phyloP scores from a whole-genome alignment of 2,329 filamentous ascomycete genomes.

The Thermothelomyces thermophilus region DNA sequence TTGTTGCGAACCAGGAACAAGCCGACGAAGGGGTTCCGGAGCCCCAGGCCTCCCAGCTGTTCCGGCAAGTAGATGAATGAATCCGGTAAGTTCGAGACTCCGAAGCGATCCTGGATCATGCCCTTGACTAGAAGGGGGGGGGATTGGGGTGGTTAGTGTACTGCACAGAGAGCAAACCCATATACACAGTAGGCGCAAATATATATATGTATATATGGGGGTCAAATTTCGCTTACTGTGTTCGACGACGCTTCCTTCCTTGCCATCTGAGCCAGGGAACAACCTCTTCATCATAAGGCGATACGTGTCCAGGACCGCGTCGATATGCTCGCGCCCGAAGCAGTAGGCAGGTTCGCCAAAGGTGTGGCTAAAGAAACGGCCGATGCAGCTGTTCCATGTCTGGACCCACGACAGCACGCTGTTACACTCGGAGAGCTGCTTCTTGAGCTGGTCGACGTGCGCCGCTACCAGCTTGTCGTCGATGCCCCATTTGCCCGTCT shows the following conservation, averaged over 20 bases:
- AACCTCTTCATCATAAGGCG: conserved; percentile 35
- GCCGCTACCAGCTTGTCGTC: conserved; percentile 46
- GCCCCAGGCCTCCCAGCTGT: conserved; percentile 39
- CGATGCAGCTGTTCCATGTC: conserved; percentile 41
- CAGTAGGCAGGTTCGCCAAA: conserved; percentile 41
- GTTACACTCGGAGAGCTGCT: conserved; percentile 47
- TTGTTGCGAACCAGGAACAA: conserved; percentile 33
- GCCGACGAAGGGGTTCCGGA: conserved; percentile 41
- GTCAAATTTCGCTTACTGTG: conserved; percentile 18
- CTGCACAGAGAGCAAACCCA: not conserved
- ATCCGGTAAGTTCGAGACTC: conserved; percentile 35
- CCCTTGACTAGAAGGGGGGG: conserved; percentile 21
- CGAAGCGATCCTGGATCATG: conserved; percentile 32
- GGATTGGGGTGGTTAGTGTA: not conserved
- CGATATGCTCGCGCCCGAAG: conserved; percentile 39
- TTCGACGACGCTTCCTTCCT: conserved; percentile 25
- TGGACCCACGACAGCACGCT: conserved; percentile 37
- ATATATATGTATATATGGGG: not conserved
- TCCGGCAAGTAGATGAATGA: conserved; percentile 42
- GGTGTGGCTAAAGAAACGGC: conserved; percentile 40
- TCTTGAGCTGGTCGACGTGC: conserved; percentile 48
- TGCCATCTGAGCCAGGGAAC: conserved; percentile 27
- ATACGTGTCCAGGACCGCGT: conserved; percentile 38
- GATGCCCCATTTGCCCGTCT: conserved; percentile 44
- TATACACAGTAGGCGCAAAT: too few species aligned